Base-by-base conservation (phyloP, 352 stramenopile genomes). In the Globisporangium nagaii region DNA sequence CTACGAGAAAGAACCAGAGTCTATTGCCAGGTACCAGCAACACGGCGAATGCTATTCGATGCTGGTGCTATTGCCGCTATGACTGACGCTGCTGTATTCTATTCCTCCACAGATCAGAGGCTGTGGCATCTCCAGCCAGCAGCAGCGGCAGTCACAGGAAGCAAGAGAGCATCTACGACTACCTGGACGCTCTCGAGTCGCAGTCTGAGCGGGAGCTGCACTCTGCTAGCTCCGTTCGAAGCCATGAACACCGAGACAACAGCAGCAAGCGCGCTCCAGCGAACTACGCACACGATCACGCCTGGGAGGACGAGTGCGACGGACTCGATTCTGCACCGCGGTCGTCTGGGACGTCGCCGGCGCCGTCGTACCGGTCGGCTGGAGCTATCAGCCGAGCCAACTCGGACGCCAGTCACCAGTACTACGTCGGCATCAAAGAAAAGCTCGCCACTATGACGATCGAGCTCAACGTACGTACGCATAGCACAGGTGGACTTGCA, bases 361-460 rank as follows among this genome's bases (percentile, higher is more conserved):
- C 68, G 6, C 56, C 48, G 11, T 79, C 63, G 11, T 66, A 64
- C 45, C 62, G 62, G 6, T 86, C 78, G 2, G n/a, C n/a, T n/a
- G 45, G 24, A 9, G 74, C 65, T 7, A n/a, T n/a, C n/a, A 72
- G 56, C 53, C 54, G 57, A 10, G 62, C 41, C 9, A 59, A 42
- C 6, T 47, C 43, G 28, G 74, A 75, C 24, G 64, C 37, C 6
- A 86, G 67, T 20, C 61, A 88, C 30, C 69, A 79, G 19, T 89
- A 87, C 45, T 77, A 82, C 19, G 61, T 86, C 11, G 78, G 75
- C 7, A 84, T 93, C 47, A 90, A 90, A 32, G 82, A 90, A 55
- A 89, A 90, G 41, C 58, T 93, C 19, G 80, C 74, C n/a, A 85
- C 75, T 10, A 75, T 90, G 55, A 77, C 69, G 19, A 89, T 93